phyloP scores from a whole-genome alignment of 495 filamentous ascomycete species.

The Parachaetomium inaequale region DNA sequence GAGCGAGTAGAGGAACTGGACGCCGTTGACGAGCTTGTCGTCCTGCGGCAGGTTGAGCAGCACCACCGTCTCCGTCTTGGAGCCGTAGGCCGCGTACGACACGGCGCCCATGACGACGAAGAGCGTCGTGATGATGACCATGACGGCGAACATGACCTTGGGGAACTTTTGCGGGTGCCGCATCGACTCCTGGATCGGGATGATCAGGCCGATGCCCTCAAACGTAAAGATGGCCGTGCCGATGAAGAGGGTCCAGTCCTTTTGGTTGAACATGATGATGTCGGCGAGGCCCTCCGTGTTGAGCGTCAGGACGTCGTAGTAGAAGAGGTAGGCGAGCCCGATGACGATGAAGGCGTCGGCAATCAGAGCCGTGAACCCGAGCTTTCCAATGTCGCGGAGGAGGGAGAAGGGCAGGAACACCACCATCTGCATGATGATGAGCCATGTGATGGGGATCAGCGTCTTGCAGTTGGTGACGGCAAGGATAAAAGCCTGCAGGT shows the following conservation, averaged over 20 bases:
- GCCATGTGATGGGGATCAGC: slow-evolving; percentile 74
- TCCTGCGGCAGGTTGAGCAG: slow-evolving; percentile 96
- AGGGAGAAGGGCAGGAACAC: slow-evolving; percentile 91
- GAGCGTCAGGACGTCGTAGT: slow-evolving; percentile 89
- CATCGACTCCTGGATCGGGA: slow-evolving; percentile 98
- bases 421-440: slow-evolving; percentile 90
- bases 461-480: slow-evolving; percentile 77
- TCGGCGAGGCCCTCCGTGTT: slow-evolving; percentile 74
- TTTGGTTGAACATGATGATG: slow-evolving; percentile 78
- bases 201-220: slow-evolving; percentile 96
- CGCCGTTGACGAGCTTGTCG: slow-evolving; percentile 88
- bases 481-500: slow-evolving; percentile 87
- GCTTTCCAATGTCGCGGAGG: slow-evolving; percentile 92
- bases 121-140: slow-evolving; percentile 88
- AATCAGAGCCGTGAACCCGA: slow-evolving; percentile 82
- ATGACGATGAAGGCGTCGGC: slow-evolving; percentile 93
- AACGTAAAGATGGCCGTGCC: slow-evolving; percentile 99
- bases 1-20: slow-evolving; percentile 92
- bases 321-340: slow-evolving; percentile 90
- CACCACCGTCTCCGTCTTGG: slow-evolving; percentile 90
- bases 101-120: slow-evolving; percentile 89
- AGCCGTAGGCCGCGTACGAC: slow-evolving; percentile 94
- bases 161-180: slow-evolving; percentile 83
- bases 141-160: slow-evolving; percentile 76
- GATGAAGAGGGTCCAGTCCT: slow-evolving; percentile 93